phyloP scores from a whole-genome alignment of 192 early-diverging fungal species.

The Coemansia sp. region DNA sequence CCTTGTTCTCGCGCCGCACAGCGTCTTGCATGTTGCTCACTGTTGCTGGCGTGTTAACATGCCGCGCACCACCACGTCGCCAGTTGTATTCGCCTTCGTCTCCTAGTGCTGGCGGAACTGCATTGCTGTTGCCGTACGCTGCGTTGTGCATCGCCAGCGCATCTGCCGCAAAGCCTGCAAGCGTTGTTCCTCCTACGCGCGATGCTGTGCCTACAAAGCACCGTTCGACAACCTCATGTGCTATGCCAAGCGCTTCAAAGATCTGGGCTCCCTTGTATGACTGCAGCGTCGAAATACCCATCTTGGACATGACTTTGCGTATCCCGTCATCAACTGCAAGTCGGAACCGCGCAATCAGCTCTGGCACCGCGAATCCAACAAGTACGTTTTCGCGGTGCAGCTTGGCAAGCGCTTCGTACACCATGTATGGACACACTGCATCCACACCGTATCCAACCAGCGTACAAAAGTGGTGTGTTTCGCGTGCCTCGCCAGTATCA shows the following conservation, averaged over 20 bases:
- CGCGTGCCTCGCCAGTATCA: constrained; percentile 91
- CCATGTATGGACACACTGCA: constrained; percentile 91
- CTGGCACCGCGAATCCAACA: constrained; percentile 50
- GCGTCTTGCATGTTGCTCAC: constrained; percentile 95
- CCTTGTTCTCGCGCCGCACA: constrained; percentile 86
- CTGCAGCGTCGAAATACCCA: constrained; percentile 98
- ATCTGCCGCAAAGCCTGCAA: constrained; percentile 79
- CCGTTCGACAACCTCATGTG: constrained; percentile 76
- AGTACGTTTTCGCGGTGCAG: constrained; percentile 80
- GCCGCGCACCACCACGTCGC: constrained; percentile 87
- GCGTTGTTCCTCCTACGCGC: constrained; percentile 86
- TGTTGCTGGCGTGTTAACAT: constrained; percentile 86
- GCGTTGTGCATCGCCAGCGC: constrained; percentile 80
- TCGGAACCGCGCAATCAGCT: constrained; percentile 80
- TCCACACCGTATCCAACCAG: constrained; percentile 95
- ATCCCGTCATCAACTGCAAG: constrained; percentile 91
- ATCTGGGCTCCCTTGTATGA: constrained; percentile 99
- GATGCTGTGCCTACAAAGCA: constrained; percentile 97
- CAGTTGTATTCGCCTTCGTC: constrained; percentile 98
- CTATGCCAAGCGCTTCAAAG: constrained; percentile 94
- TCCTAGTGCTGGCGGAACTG: constrained; percentile 61
- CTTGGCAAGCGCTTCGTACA: constrained; percentile 86
- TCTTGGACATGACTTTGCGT: constrained; percentile 99
- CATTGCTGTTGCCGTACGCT: constrained; percentile 70
- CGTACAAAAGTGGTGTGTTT: constrained; percentile 94